These are phyloP conservation scores for Bocquillonia castaneifolia DNA, from an alignment of 441 rosid genomes.

Conservation along the genomic window DNA sequence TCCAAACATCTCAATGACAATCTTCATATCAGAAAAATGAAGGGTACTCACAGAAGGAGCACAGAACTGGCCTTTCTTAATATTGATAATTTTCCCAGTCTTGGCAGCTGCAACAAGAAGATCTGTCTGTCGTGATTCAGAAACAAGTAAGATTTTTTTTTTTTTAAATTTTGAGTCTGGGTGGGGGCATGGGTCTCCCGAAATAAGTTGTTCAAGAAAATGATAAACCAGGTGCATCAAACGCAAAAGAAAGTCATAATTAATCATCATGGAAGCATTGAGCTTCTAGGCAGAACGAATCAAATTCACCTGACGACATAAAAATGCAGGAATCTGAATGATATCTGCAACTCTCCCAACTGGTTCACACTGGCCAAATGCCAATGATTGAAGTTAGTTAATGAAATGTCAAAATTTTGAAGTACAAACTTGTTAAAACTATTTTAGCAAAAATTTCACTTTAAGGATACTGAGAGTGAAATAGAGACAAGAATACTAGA, in stretches of 20 bases:
- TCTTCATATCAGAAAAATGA: conserved; percentile 5
- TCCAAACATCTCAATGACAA: conserved; percentile 12
- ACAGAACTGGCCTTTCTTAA: conserved; percentile 90
- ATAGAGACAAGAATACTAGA: not conserved
- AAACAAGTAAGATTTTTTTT: not conserved
- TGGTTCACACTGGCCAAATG: conserved; percentile 56
- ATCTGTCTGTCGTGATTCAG: conserved; percentile 54
- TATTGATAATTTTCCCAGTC: conserved; percentile 83
- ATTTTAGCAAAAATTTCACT: not conserved
- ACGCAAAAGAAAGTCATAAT: conserved; percentile 3
- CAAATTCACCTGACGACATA: conserved; percentile 77
- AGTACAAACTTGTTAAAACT: not conserved
- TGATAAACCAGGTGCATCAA: not conserved
- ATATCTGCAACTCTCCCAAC: conserved; percentile 83
- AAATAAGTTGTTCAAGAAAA: no score
- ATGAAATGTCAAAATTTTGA: conserved; percentile 14
- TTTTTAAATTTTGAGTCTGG: no score
- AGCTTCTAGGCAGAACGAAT: conserved; percentile 10
- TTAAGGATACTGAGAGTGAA: not conserved
- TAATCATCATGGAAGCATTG: conserved; percentile 15
- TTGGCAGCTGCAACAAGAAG: conserved; percentile 88
- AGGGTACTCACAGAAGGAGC: conserved; percentile 67
- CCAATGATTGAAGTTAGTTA: conserved; percentile 19
- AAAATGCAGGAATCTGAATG: conserved; percentile 92
- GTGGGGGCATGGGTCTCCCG: no score